phyloP scores from a whole-genome alignment of 73 alveolate genomes.

The Urostyla sp. region DNA sequence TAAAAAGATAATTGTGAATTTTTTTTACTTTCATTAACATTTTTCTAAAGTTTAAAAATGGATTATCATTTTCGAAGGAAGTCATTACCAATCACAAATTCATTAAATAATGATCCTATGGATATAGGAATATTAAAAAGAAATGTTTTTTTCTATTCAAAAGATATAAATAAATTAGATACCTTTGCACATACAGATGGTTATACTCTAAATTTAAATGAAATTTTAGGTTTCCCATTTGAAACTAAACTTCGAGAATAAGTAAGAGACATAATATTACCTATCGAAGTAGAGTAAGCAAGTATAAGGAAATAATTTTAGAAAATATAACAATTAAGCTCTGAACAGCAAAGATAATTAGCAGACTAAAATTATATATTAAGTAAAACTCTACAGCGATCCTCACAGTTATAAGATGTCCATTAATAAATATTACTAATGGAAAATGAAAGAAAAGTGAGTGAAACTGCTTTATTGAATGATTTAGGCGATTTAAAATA shows the following conservation, averaged over 20 bases:
- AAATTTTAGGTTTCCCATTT: slow-evolving; percentile 15
- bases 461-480: slow-evolving; percentile 1
- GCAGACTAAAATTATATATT: neutral
- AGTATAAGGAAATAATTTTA: neutral
- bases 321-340: neutral
- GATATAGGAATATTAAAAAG: too few species aligned
- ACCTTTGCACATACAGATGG: neutral
- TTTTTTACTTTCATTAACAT: too few species aligned
- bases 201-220: slow-evolving; percentile 14
- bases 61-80: too few species aligned
- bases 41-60: too few species aligned
- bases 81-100: too few species aligned
- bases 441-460: slow-evolving; percentile 53
- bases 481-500: neutral
- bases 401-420: slow-evolving; percentile 19
- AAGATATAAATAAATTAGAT: too few species aligned
- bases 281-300: neutral
- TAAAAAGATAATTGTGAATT: too few species aligned
- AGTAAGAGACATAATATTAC: slow-evolving; percentile 16
- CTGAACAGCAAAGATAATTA: neutral
- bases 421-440: slow-evolving; percentile 22
- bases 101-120: too few species aligned
- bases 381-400: slow-evolving; percentile 28
- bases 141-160: too few species aligned
- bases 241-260: slow-evolving; percentile 21